These are phyloP conservation scores for Ustilago trichophora DNA, from an alignment of 1,284 basidiomycete genomes.

Conservation along the genomic window DNA sequence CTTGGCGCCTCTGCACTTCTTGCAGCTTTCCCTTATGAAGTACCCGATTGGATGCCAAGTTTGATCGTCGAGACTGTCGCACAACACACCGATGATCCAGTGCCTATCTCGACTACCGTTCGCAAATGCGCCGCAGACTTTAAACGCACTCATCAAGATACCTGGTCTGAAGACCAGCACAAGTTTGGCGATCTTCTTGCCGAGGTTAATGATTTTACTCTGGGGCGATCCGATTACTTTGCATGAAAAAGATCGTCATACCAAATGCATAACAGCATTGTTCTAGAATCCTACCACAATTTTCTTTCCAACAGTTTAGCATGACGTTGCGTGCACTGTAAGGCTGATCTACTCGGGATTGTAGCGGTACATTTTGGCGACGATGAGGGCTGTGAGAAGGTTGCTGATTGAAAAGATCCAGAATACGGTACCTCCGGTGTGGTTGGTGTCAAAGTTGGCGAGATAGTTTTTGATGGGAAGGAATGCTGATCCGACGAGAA, in stretches of 20 bases:
- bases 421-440: slow-evolving; percentile 59
- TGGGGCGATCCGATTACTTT: slow-evolving; percentile 64
- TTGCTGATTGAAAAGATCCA: slow-evolving; percentile 50
- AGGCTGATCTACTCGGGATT: slow-evolving; percentile 6
- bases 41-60: slow-evolving; percentile 84
- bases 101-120: slow-evolving; percentile 89
- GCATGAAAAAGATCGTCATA: slow-evolving; percentile 25
- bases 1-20: slow-evolving; percentile 83
- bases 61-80: slow-evolving; percentile 74
- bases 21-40: slow-evolving; percentile 83
- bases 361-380: slow-evolving; percentile 47
- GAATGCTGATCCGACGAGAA: slow-evolving; percentile 82
- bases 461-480: slow-evolving; percentile 81
- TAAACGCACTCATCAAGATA: slow-evolving; percentile 76
- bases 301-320: too few species aligned
- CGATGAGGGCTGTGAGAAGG: slow-evolving; percentile 34
- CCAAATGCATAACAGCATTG: too few species aligned
- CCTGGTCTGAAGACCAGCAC: slow-evolving; percentile 89
- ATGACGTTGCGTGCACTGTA: neutral
- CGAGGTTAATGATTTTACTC: slow-evolving; percentile 61
- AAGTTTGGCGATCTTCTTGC: slow-evolving; percentile 76
- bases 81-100: slow-evolving; percentile 85
- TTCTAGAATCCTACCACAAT: too few species aligned
- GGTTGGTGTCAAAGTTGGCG: slow-evolving; percentile 55
- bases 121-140: slow-evolving; percentile 87